Evolutionary conservation across 2,329 filamentous ascomycete species (phyloP).

Genomic region (Ophiostoma perfectum): DNA sequence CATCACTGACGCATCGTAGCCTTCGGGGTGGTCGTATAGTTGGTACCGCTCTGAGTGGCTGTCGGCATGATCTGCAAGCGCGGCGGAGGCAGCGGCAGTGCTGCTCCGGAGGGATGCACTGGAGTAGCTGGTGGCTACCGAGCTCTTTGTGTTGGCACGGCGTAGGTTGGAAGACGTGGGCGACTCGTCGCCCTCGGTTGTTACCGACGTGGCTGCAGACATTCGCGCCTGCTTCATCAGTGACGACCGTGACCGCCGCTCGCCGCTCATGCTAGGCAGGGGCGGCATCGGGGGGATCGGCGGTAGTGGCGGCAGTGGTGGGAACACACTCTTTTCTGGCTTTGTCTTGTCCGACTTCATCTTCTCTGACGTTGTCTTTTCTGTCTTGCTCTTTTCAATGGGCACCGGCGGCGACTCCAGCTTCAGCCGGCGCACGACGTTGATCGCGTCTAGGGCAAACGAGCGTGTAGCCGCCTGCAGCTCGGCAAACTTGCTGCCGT

Average conservation of each 20-base stretch:
- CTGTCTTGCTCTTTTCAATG: too few relatives aligned
- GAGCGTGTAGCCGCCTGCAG: constrained; percentile 39
- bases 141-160: constrained; percentile 24
- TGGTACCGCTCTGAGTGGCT: constrained; percentile 18
- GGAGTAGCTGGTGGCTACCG: constrained; percentile 17
- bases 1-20: neutral
- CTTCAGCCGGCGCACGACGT: constrained; percentile 35
- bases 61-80: neutral
- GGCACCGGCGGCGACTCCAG: constrained; percentile 27
- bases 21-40: constrained; percentile 20
- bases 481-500: constrained; percentile 34
- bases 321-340: constrained; percentile 15
- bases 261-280: neutral
- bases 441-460: constrained; percentile 38
- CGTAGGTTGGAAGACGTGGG: constrained; percentile 7
- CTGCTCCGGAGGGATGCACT: constrained; percentile 10
- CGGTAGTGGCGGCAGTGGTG: constrained; percentile 19
- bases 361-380: neutral
- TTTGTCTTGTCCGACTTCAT: neutral
- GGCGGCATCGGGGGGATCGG: constrained; percentile 11
- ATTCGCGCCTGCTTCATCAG: constrained; percentile 19
- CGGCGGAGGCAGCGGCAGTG: constrained; percentile 1
- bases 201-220: neutral
- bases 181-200: constrained; percentile 17
- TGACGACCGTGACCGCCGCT: constrained; percentile 18